phyloP scores from a whole-genome alignment of 1,284 basidiomycete genomes.

The Ustilago tritici region DNA sequence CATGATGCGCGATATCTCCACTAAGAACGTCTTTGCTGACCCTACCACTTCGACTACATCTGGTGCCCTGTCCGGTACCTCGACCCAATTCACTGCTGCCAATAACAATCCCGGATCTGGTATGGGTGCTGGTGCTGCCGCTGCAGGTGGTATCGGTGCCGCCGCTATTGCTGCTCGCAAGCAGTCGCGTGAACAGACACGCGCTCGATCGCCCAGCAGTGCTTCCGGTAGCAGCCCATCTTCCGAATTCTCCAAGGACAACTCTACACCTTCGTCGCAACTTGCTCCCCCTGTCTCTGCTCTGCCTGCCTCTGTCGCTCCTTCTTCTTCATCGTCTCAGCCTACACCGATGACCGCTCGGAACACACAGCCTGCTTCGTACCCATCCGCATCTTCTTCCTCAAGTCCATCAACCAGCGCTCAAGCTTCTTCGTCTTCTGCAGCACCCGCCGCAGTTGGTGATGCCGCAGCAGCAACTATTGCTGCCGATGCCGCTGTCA shows the following conservation, averaged over 20 bases:
- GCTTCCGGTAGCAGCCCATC: constrained; percentile 30
- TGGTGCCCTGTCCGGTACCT: constrained; percentile 32
- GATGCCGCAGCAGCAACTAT: constrained; percentile 14
- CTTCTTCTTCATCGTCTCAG: constrained; percentile 4
- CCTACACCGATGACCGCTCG: constrained; percentile 4
- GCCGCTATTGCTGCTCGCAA: constrained; percentile 48
- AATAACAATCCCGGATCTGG: constrained; percentile 27
- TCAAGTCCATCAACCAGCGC: not conserved
- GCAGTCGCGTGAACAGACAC: constrained; percentile 43
- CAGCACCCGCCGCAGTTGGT: constrained; percentile 10
- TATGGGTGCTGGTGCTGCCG: constrained; percentile 20
- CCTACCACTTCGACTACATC: constrained; percentile 31
- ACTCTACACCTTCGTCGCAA: constrained; percentile 22
- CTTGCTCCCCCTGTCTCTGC: constrained; percentile 44
- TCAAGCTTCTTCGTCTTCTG: not conserved
- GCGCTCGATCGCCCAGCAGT: constrained; percentile 28
- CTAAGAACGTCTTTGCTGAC: constrained; percentile 53
- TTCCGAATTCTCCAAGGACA: constrained; percentile 37
- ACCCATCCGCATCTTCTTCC: constrained; percentile 12
- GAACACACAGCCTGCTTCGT: constrained; percentile 7
- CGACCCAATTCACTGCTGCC: constrained; percentile 22
- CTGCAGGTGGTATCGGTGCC: constrained; percentile 42
- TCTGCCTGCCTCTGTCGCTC: constrained; percentile 21
- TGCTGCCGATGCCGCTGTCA: constrained; percentile 9
- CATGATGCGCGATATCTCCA: constrained; percentile 53